These are phyloP conservation scores for Monocercomonoides exilis DNA, from an alignment of 78 protist species.

Conservation along the genomic window DNA sequence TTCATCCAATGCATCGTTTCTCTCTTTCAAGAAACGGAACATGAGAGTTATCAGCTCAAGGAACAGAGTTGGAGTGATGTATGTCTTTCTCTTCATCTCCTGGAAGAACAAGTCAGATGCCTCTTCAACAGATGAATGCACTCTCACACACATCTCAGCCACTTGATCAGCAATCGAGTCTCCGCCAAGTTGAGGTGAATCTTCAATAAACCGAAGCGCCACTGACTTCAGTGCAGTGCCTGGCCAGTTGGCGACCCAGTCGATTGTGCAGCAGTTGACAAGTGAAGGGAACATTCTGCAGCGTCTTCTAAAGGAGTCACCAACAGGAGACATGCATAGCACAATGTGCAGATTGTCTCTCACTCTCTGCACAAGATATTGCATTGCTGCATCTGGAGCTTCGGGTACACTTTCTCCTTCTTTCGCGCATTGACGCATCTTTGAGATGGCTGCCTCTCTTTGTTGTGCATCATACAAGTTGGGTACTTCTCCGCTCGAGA, in stretches of 20 bases:
- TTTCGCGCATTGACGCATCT: neutral
- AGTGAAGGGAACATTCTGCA: slow-evolving; percentile 55
- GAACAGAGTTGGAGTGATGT: slow-evolving; percentile 60
- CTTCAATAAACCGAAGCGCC: slow-evolving; percentile 21
- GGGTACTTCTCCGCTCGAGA: slow-evolving; percentile 49
- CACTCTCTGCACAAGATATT: slow-evolving; percentile 25
- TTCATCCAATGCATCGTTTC: neutral
- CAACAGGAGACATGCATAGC: slow-evolving; percentile 58
- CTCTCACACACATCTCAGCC: neutral
- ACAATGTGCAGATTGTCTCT: slow-evolving; percentile 49
- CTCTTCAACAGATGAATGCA: neutral
- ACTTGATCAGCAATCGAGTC: neutral
- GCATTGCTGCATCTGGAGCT: slow-evolving; percentile 29
- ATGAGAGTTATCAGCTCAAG: slow-evolving; percentile 50
- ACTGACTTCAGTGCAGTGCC: slow-evolving; percentile 53
- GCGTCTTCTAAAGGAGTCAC: slow-evolving; percentile 42
- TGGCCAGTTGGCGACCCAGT: slow-evolving; percentile 67
- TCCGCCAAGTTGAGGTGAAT: neutral
- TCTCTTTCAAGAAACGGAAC: slow-evolving; percentile 28
- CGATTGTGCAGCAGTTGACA: slow-evolving; percentile 51
- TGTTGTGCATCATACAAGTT: slow-evolving; percentile 47
- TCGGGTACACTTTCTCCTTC: neutral
- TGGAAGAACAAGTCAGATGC: neutral
- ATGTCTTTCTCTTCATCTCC: slow-evolving; percentile 38
- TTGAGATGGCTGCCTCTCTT: slow-evolving; percentile 18